phyloP scores from a whole-genome alignment of 805 yeast genomes.

The Cyberlindnera mississippiensis region DNA sequence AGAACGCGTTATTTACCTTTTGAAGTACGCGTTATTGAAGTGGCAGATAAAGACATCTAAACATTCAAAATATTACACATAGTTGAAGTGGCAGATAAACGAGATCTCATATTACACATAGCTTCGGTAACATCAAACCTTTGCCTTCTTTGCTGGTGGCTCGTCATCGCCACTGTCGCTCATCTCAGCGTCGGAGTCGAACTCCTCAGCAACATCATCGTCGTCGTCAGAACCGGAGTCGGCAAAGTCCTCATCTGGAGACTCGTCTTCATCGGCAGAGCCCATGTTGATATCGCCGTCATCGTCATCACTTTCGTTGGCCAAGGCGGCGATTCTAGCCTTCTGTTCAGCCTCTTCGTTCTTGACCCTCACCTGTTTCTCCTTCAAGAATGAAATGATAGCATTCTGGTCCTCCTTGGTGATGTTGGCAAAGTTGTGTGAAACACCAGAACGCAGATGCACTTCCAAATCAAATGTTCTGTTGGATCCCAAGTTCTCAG shows the following conservation, averaged over 20 bases:
- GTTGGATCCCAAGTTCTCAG: constrained; percentile 66
- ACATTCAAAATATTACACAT: too few species aligned
- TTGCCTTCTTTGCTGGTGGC: constrained; percentile 38
- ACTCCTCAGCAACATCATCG: constrained; percentile 32
- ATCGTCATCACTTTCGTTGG: constrained; percentile 42
- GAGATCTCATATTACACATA: too few species aligned
- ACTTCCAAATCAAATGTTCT: constrained; percentile 93
- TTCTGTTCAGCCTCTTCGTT: constrained; percentile 90
- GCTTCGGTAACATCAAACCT: constrained; percentile 16
- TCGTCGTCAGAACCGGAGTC: constrained; percentile 55
- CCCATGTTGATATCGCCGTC: constrained; percentile 49
- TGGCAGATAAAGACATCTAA: too few species aligned
- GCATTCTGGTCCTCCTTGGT: constrained; percentile 83
- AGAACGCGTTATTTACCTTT: constrained; percentile 1
- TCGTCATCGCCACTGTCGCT: constrained; percentile 25
- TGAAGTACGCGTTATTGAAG: too few species aligned
- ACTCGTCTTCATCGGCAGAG: constrained; percentile 82
- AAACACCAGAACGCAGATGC: constrained; percentile 56
- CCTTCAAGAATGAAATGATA: constrained; percentile 70
- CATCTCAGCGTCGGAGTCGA: constrained; percentile 21
- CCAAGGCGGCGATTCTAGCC: constrained; percentile 70
- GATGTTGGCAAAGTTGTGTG: constrained; percentile 85
- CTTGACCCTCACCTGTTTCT: constrained; percentile 74
- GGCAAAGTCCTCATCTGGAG: constrained; percentile 81
- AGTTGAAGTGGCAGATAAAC: too few species aligned